phyloP scores from a whole-genome alignment of 495 filamentous ascomycete species.

The Lophium mytilinum region DNA sequence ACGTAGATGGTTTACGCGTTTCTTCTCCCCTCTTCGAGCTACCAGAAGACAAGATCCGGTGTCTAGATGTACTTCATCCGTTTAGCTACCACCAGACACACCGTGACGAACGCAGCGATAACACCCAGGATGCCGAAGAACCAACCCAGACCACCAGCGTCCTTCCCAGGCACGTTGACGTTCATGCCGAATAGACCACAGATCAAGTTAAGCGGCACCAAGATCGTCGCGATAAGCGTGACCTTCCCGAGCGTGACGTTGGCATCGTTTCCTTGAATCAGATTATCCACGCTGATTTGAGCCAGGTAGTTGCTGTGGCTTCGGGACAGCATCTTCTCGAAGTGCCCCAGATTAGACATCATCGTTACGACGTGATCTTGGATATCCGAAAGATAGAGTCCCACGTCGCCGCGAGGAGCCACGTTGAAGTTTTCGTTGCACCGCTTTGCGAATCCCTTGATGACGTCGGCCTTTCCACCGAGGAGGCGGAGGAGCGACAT shows the following conservation, averaged over 20 bases:
- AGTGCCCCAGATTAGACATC: conserved; percentile 91
- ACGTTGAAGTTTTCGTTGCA: conserved; percentile 96
- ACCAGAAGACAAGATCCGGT: no score
- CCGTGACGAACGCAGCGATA: conserved; percentile 51
- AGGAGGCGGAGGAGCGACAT: conserved; percentile 88
- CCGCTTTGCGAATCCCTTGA: conserved; percentile 92
- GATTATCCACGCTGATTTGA: conserved; percentile 83
- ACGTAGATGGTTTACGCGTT: no score
- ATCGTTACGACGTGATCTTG: conserved; percentile 99
- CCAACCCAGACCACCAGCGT: conserved; percentile 49
- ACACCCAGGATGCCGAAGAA: conserved; percentile 75
- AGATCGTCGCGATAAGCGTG: conserved; percentile 87
- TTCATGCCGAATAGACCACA: conserved; percentile 98
- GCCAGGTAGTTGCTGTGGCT: conserved; percentile 95
- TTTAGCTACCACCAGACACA: conserved; percentile 44
- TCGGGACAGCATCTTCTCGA: conserved; percentile 93
- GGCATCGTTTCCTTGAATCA: conserved; percentile 68
- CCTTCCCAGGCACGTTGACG: conserved; percentile 66
- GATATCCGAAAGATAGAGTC: conserved; percentile 90
- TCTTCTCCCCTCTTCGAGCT: no score
- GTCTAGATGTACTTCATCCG: conserved; percentile 39
- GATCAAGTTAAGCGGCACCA: conserved; percentile 94
- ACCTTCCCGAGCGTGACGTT: conserved; percentile 88
- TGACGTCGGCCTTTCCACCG: conserved; percentile 94
- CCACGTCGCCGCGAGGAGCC: conserved; percentile 90